Evolutionary conservation across 2,329 filamentous ascomycete genomes (phyloP).

Genomic region (Clonostachys solani): DNA sequence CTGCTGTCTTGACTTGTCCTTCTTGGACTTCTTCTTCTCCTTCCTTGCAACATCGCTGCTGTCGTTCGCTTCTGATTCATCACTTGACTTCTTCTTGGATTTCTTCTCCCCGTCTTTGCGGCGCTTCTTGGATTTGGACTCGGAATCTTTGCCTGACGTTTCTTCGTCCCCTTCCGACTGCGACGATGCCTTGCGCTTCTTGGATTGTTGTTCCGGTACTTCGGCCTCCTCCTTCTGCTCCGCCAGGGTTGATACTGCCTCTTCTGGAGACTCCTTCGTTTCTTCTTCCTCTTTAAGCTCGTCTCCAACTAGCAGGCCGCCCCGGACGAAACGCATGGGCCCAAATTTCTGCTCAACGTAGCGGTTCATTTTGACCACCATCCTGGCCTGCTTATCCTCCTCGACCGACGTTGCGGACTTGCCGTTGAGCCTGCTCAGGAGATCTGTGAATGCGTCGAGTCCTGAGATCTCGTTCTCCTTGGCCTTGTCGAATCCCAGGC

Average conservation of each 20-base stretch:
- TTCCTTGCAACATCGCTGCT: constrained; percentile 19
- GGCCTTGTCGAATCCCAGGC: constrained; percentile 76
- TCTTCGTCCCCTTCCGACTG: constrained; percentile 14
- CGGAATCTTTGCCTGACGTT: constrained; percentile 12
- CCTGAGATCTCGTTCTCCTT: constrained; percentile 78
- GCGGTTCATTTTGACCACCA: constrained; percentile 66
- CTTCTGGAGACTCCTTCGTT: constrained; percentile 1
- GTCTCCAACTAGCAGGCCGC: constrained; percentile 65
- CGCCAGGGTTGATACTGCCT: constrained; percentile 1
- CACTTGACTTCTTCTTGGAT: constrained; percentile 14
- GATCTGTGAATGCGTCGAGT: constrained; percentile 78
- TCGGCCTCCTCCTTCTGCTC: constrained; percentile 14
- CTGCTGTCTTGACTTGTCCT: constrained; percentile 1
- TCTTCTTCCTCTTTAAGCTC: constrained; percentile 34
- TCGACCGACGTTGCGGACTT: constrained; percentile 71
- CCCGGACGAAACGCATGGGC: constrained; percentile 78
- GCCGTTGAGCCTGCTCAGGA: constrained; percentile 86
- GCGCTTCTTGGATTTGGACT: constrained; percentile 11
- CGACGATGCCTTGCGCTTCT: constrained; percentile 39
- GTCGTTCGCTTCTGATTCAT: constrained; percentile 8
- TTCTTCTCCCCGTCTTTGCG: constrained; percentile 26
- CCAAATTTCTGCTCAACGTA: constrained; percentile 77
- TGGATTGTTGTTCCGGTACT: constrained; percentile 40
- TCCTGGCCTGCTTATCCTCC: constrained; percentile 62
- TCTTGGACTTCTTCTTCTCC: constrained; percentile 25